Evolutionary conservation across 345 rosid species (phyloP), one percentile per base, ranked within the genome.

Genomic region (Melaleuca alternifolia): DNA sequence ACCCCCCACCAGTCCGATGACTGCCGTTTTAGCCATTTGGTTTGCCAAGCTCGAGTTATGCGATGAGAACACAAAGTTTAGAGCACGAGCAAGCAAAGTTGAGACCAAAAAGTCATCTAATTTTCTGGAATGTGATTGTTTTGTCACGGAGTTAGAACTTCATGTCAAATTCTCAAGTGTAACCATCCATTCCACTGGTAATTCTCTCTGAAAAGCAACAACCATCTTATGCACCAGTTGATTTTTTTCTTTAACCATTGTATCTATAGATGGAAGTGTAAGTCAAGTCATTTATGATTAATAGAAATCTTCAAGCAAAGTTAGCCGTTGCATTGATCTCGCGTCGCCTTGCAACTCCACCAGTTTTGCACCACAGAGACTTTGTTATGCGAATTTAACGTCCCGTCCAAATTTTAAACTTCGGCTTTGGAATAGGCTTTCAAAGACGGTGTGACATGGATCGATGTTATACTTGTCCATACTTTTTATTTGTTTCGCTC

Each of bases 261-360:
- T 62, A 4, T 30, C 21, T 30, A 30, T 41, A 62, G 10, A 62
- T 30, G 76, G 15, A 30, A 62, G 44, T 28, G 44, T 21, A 30
- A 62, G 76, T 62, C 76, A 14, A 62, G 41, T 14, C 14, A 14
- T 15, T 62, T 62, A 62, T 14, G 41, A 30, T 62, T 3, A 62
- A 30, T 30, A 15, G 28, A 62, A 62, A 62, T 62, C 44, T 62
- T 12, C 76, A 14, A 62, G 76, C 18, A 30, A 28, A 62, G 9
- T 30, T 62, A 59, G 30, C 37, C 5, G 1, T 5, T 1, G 0
- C 71, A 62, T 59, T 59, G 33, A 59, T 62, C 20, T 62, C 1
- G 11, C 15, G 11, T 62, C 21, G 7, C 2, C 0, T 0, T 59
- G 71, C 71, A n/a, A 59, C n/a, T n/a, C 6, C 33, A n/a, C 6